A percentile compares a stretch with the other conserved stretches of the same genome.
Conservation (phyloP, 805 yeast species). For the Kockiozyma suomiensis region DNA sequence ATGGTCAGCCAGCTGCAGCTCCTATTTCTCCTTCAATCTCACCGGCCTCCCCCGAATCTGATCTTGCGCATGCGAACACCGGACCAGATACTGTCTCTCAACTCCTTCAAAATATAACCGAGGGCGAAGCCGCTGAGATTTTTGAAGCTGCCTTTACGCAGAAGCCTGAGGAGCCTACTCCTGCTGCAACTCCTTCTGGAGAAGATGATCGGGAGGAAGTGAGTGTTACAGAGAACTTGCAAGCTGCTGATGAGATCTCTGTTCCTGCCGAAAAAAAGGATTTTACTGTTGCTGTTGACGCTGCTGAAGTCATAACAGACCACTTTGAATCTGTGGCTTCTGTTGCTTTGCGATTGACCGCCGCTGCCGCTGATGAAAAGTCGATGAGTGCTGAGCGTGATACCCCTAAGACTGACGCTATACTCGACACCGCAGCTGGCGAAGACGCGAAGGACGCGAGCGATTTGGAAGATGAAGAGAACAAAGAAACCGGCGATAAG, state of each 20-base stretch:
- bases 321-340: neutral
- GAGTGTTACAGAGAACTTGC: neutral
- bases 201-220: neutral
- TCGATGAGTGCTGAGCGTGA: no score
- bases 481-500: no score
- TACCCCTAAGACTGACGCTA: no score
- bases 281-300: neutral
- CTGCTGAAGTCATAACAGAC: no score
- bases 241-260: neutral
- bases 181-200: neutral
- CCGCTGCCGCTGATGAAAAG: neutral
- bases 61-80: neutral
- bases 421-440: no score
- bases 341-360: neutral
- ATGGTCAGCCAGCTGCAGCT: neutral
- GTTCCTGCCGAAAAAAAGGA: neutral
- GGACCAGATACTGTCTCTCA: neutral
- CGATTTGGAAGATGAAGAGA: no score
- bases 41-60: neutral
- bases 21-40: neutral
- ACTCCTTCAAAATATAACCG: neutral
- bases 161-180: neutral
- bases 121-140: conserved; percentile 5
- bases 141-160: neutral
- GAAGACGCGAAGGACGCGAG: no score